These are phyloP conservation scores for Aspergillus versicolor DNA, from an alignment of 2,329 filamentous ascomycete genomes.

Conservation along the genomic window DNA sequence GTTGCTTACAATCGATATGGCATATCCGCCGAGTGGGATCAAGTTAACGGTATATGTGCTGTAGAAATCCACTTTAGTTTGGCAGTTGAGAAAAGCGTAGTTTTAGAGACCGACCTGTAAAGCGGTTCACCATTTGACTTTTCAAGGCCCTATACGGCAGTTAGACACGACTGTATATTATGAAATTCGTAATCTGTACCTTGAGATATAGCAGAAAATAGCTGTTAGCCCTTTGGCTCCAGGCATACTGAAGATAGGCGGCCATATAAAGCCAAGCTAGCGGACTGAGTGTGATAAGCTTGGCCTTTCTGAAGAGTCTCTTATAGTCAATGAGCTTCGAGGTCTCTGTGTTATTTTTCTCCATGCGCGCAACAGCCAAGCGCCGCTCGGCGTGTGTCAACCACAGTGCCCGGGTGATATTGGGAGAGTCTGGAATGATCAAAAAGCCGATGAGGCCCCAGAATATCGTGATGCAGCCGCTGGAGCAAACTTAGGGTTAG, in stretches of 20 bases:
- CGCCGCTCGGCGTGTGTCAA: constrained; percentile 15
- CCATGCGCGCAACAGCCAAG: constrained; percentile 16
- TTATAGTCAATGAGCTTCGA: constrained; percentile 17
- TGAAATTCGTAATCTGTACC: neutral
- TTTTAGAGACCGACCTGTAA: constrained; percentile 1
- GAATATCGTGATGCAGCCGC: constrained; percentile 18
- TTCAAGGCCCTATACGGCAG: constrained; percentile 2
- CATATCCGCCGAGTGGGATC: constrained; percentile 22
- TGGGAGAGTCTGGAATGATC: constrained; percentile 20
- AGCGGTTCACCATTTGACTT: constrained; percentile 1
- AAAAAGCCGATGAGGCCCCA: constrained; percentile 18
- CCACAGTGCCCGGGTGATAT: constrained; percentile 18
- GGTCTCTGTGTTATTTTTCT: constrained; percentile 14
- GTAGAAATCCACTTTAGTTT: neutral
- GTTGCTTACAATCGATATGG: constrained; percentile 18
- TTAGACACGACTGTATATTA: neutral
- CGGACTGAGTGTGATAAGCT: constrained; percentile 8
- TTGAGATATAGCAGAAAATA: constrained; percentile 21
- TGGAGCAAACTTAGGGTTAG: neutral
- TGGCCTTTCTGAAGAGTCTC: constrained; percentile 7
- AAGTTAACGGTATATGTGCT: constrained; percentile 22
- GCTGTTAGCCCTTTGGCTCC: constrained; percentile 20
- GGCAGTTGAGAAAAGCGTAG: neutral
- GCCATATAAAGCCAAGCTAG: constrained; percentile 17
- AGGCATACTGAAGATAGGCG: constrained; percentile 16